Conservation (phyloP, 306 rosid species). For the Biancaea sappan region DNA sequence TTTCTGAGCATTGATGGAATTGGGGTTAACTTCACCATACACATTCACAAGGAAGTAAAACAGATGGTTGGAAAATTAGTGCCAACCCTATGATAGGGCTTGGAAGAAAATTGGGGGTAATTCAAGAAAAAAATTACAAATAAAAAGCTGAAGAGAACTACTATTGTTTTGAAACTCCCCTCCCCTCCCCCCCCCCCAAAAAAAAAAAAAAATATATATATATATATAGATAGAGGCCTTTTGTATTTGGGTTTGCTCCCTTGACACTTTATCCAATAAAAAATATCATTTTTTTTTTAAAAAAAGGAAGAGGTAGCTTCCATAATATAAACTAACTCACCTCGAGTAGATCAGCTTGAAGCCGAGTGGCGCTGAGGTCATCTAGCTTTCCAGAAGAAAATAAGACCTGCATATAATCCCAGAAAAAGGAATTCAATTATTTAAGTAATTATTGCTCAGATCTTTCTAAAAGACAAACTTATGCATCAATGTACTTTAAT, state of each 20-base stretch:
- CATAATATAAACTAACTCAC: conserved; percentile 45
- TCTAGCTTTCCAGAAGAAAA: conserved; percentile 66
- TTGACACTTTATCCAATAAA: conserved; percentile 16
- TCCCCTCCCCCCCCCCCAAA: too few relatives aligned
- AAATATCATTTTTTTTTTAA: neutral
- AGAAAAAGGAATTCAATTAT: conserved; percentile 12
- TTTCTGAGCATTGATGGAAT: conserved; percentile 9
- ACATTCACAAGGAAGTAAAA: conserved; percentile 9
- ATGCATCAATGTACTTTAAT: conserved; percentile 17
- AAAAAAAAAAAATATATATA: too few relatives aligned
- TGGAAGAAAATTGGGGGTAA: conserved; percentile 6
- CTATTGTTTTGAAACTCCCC: neutral
- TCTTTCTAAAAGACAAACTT: conserved; percentile 6
- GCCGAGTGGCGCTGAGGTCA: conserved; percentile 54
- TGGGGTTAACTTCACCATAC: neutral
- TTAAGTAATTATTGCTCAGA: neutral
- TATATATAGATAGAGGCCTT: neutral
- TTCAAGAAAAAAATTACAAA: conserved; percentile 1
- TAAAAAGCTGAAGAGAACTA: conserved; percentile 12
- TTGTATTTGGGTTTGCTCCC: neutral
- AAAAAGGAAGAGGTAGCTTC: neutral
- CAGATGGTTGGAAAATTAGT: conserved; percentile 8
- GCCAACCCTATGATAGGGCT: neutral
- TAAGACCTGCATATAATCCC: conserved; percentile 57
- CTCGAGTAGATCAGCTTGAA: conserved; percentile 78